Evolutionary conservation across 805 yeast species (phyloP), one percentile per base, ranked within the genome.

Genomic region (Debaryomyces tyrocola): DNA sequence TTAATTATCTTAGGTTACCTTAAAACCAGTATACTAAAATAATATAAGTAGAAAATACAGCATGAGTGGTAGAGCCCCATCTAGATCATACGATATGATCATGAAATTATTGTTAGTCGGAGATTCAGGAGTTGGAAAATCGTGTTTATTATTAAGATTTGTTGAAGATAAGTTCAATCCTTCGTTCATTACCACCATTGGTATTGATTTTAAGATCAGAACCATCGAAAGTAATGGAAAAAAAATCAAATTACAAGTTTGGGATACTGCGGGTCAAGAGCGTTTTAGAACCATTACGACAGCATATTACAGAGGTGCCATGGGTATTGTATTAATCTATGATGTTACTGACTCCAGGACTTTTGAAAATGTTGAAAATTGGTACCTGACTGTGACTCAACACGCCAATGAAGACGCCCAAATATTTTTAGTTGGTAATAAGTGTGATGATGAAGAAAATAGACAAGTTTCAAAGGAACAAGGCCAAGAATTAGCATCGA

Each of bases 251-350:
- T 79, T 92, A 64, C 99, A 94, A 69, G 87, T 92, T 37, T 87
- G 97, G 97, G 97, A 90, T 66, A 90, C 97, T 35, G 97, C 97
- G 1, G 97, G 97, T n/a, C 97, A 90, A 72, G 97, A 90, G 67
- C 78, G 97, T 62, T 90, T 90, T 74, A 82, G 96, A 72, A 89
- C 96, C 36, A 90, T 90, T 71, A 91, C 94, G 41, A 86, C 94
- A n/a, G 92, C 95, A 0, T 87, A 87, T 69, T 87, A 87, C 69
- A 82, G 95, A 67, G 95, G 95, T 47, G 94, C 95, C 47, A 84
- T 85, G 84, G 95, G 95, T 52, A 87, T 87, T 59, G 84, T 87
- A 42, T 77, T 87, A 59, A 90, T 87, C 33, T 87, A 87, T 64
- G 95, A 87, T 65, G 92, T 87, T 40, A 83, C 90, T 15, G 94